Evolutionary conservation across 1,139 yeast genomes (phyloP), one percentile per base, ranked within the genome.

Genomic region (Yamadazyma triangularis): DNA sequence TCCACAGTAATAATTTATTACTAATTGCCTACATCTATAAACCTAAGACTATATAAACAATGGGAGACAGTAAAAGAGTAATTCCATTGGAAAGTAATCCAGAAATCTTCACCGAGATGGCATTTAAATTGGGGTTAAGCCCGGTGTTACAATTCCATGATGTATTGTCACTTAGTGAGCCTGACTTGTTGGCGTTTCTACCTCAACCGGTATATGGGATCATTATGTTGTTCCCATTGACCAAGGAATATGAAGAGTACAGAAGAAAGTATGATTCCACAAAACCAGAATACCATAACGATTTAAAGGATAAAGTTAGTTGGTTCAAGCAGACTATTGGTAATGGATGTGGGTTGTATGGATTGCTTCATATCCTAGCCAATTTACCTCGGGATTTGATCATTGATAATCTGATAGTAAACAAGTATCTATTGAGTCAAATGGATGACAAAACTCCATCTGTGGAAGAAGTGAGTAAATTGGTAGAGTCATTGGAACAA

Each of bases 1-100:
- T n/a, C n/a, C n/a, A n/a, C n/a, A n/a, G n/a, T n/a, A n/a, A n/a
- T n/a, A n/a, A n/a, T n/a, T n/a, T n/a, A n/a, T n/a, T n/a, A n/a
- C n/a, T n/a, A n/a, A n/a, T n/a, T n/a, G n/a, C n/a, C n/a, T n/a
- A n/a, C n/a, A n/a, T n/a, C n/a, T n/a, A n/a, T n/a, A n/a, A n/a
- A n/a, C n/a, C n/a, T n/a, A n/a, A n/a, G n/a, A n/a, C n/a, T n/a
- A n/a, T n/a, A n/a, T n/a, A n/a, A n/a, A n/a, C n/a, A n/a, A n/a
- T n/a, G n/a, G 7, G 18, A 15, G 34, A 32, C 13, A 21, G 26
- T 18, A 47, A 38, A 36, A 35, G 51, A 36, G 89, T 87, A 24
- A 80, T 87, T 10, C 97, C 98, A 2, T 62, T 91, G 26, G 98
- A 91, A 53, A 85, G 94, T 10, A 87, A 88, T 46, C 98, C 98